Conservation (phyloP, 177 flowering plant genomes). For the Vitis hybrid region DNA sequence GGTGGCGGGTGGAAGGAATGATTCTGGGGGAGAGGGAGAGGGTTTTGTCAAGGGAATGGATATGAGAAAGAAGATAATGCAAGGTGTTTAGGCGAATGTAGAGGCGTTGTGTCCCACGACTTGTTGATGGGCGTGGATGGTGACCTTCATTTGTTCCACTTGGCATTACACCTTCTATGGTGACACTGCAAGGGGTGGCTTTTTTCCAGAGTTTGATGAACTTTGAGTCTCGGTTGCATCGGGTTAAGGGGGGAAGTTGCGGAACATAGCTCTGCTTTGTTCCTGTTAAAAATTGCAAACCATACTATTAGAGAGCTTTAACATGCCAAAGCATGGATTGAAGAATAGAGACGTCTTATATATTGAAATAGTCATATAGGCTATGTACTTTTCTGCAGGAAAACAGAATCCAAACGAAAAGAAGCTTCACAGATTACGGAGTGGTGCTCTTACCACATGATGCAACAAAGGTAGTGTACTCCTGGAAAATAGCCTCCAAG, state of each 20-base stretch:
- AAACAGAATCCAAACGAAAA: not conserved
- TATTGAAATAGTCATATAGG: not conserved
- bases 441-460: slow-evolving; percentile 63
- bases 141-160: slow-evolving; percentile 28
- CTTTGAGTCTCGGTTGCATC: slow-evolving; percentile 79
- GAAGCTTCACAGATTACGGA: not conserved
- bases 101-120: slow-evolving; percentile 97
- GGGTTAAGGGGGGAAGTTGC: slow-evolving; percentile 76
- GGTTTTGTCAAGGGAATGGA: slow-evolving; percentile 70
- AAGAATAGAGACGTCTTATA: not conserved
- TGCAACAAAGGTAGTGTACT: slow-evolving; percentile 65
- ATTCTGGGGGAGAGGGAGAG: slow-evolving; percentile 53
- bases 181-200: slow-evolving; percentile 58
- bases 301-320: not conserved
- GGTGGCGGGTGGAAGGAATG: slow-evolving; percentile 33
- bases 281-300: slow-evolving; percentile 36
- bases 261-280: slow-evolving; percentile 82
- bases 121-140: slow-evolving; percentile 79
- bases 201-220: slow-evolving; percentile 60
- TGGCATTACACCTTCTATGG: slow-evolving; percentile 22
- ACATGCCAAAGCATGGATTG: not conserved
- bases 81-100: slow-evolving; percentile 93
- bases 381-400: not conserved
- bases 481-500: slow-evolving; percentile 59
- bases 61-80: slow-evolving; percentile 60